Evolutionary conservation across 148 eudicot genomes (phyloP).

Genomic region (Suaeda aralocaspica): DNA sequence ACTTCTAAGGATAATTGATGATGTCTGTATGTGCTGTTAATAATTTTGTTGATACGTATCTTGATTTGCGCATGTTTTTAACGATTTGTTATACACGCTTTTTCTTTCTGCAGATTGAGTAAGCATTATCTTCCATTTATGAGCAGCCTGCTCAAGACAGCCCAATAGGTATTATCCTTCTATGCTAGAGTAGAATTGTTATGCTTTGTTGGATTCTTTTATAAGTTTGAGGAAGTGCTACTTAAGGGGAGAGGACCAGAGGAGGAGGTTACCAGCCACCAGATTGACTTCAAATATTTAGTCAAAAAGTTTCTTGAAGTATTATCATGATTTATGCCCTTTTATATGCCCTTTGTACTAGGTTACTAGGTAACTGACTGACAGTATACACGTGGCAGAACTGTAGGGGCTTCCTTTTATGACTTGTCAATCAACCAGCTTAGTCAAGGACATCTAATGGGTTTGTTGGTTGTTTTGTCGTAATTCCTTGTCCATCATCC

Average conservation of each 20-base stretch:
- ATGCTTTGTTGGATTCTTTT: neutral
- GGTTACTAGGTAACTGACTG: too few species aligned
- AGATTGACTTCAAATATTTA: neutral
- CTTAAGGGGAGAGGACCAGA: neutral
- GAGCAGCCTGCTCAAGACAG: neutral
- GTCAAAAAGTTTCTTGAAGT: neutral
- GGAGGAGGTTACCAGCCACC: neutral
- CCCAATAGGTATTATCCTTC: constrained; percentile 8
- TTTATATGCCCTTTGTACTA: too few species aligned
- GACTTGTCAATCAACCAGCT: neutral
- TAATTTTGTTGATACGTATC: neutral
- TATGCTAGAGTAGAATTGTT: neutral
- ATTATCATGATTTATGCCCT: neutral
- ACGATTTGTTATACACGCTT: neutral
- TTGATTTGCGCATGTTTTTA: neutral
- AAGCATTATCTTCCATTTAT: neutral
- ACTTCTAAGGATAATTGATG: neutral
- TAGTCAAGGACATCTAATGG: neutral
- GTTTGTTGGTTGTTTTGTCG: neutral
- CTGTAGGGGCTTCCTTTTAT: neutral
- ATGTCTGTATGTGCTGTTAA: neutral
- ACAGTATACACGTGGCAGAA: too few species aligned
- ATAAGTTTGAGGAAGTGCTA: neutral
- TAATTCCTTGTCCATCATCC: neutral
- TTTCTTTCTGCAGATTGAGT: constrained; percentile 13